Conservation (phyloP, 805 yeast genomes). For the Metschnikowia colocasiae region DNA sequence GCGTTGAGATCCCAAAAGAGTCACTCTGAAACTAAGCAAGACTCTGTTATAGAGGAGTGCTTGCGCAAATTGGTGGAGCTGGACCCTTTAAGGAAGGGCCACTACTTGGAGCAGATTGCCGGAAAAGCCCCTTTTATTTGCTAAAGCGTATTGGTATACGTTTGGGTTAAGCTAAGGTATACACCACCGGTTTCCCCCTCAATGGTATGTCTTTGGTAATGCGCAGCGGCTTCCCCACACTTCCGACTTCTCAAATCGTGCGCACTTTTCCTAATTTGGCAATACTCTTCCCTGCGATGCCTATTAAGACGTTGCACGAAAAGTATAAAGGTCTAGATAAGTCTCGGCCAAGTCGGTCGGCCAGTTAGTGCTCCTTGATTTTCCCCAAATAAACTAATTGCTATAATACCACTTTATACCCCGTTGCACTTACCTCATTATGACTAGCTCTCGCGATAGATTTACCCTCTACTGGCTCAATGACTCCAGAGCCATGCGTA, state of each 20-base stretch:
- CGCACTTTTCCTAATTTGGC: slow-evolving; percentile 6
- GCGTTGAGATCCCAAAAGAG: slow-evolving; percentile 20
- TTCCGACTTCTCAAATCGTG: slow-evolving; percentile 3
- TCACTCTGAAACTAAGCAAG: neutral
- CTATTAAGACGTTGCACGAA: neutral
- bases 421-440: neutral
- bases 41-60: slow-evolving; percentile 27
- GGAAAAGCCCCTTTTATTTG: slow-evolving; percentile 14
- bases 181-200: neutral
- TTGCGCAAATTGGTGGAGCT: slow-evolving; percentile 44
- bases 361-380: neutral
- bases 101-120: slow-evolving; percentile 46
- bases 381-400: neutral
- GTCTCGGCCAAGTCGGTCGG: neutral
- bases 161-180: no score
- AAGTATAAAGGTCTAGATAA: neutral
- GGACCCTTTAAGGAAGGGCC: slow-evolving; percentile 64
- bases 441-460: slow-evolving; percentile 11
- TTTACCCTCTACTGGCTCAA: slow-evolving; percentile 36
- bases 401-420: neutral
- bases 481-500: slow-evolving; percentile 57
- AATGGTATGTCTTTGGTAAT: neutral
- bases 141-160: no score
- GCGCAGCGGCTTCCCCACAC: slow-evolving; percentile 6
- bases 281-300: neutral